phyloP scores from a whole-genome alignment of 306 rosid genomes.

The Geum urbanum region DNA sequence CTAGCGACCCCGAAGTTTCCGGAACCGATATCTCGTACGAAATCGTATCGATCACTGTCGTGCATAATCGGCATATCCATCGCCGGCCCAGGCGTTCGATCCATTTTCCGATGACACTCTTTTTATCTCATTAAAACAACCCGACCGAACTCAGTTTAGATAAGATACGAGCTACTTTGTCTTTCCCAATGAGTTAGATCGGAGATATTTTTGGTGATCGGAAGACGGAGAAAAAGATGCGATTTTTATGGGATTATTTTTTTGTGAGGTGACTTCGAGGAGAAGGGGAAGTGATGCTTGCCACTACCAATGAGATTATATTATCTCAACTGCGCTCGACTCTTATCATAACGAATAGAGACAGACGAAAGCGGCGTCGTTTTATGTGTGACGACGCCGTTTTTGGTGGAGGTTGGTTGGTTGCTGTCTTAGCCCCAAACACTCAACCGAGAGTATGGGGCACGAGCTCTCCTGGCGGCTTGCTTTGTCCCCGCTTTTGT shows the following conservation, averaged over 20 bases:
- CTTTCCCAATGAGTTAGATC: too few relatives aligned
- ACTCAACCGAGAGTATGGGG: not conserved
- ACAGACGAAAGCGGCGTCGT: slow-evolving; percentile 37
- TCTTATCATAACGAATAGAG: not conserved
- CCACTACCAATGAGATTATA: slow-evolving; percentile 15
- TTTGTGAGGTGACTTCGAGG: slow-evolving; percentile 6
- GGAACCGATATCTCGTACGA: slow-evolving; percentile 78
- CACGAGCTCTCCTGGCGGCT: slow-evolving; percentile 11
- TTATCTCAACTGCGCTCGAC: slow-evolving; percentile 5
- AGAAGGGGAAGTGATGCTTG: not conserved
- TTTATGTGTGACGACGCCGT: not conserved
- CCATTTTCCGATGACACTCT: slow-evolving; percentile 34
- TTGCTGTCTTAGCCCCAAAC: slow-evolving; percentile 1
- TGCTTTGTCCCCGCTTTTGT: not conserved
- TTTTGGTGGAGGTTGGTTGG: slow-evolving; percentile 6
- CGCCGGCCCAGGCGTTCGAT: slow-evolving; percentile 72
- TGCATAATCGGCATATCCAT: slow-evolving; percentile 90
- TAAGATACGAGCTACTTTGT: too few relatives aligned
- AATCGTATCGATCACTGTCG: slow-evolving; percentile 84
- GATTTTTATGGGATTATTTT: not conserved
- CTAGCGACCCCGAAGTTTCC: slow-evolving; percentile 91
- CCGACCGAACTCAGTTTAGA: too few relatives aligned
- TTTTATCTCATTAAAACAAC: too few relatives aligned
- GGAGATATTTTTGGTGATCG: slow-evolving; percentile 17
- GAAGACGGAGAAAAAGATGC: slow-evolving; percentile 16